Evolutionary conservation across 805 yeast species (phyloP).

Genomic region (Yarrowia deformans): DNA sequence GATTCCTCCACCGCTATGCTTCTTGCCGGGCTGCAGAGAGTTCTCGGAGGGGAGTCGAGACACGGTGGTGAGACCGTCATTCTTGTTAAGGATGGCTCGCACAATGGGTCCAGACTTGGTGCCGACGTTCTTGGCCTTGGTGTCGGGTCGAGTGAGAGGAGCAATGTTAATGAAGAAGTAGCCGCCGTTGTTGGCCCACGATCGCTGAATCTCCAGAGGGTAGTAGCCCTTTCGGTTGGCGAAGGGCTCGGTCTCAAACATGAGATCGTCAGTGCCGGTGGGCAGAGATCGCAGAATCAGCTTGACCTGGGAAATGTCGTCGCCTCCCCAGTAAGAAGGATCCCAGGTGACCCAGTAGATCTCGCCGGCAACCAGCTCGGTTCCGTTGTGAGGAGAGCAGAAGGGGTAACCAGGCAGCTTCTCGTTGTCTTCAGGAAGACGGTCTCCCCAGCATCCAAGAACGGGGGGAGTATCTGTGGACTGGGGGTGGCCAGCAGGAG

Average conservation of each 20-base stretch:
- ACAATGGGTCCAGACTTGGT: conserved; percentile 54
- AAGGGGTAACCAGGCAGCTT: conserved; percentile 52
- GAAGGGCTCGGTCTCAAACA: conserved; percentile 51
- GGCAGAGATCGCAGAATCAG: conserved; percentile 52
- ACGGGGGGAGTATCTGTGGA: conserved; percentile 56
- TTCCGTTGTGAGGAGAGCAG: conserved; percentile 54
- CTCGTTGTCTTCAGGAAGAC: conserved; percentile 50
- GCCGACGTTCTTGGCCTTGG: conserved; percentile 53
- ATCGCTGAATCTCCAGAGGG: conserved; percentile 49
- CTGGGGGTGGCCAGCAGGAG: conserved; percentile 52
- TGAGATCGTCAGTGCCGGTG: conserved; percentile 49
- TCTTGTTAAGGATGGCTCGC: conserved; percentile 50
- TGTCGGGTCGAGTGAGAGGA: conserved; percentile 51
- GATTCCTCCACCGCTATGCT: conserved; percentile 46
- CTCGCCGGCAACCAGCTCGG: conserved; percentile 58
- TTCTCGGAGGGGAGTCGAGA: conserved; percentile 55
- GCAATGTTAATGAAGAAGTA: conserved; percentile 53
- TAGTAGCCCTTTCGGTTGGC: conserved; percentile 54
- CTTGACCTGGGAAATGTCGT: conserved; percentile 51
- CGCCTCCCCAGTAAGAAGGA: conserved; percentile 55
- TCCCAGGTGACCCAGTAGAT: conserved; percentile 61
- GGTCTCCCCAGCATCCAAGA: conserved; percentile 55
- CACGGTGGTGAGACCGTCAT: conserved; percentile 50
- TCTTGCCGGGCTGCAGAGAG: conserved; percentile 43
- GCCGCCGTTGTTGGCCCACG: conserved; percentile 46